A percentile compares a stretch with the other conserved stretches of the same genome.
Conservation (phyloP, 2,329 filamentous ascomycete genomes). For the Colletotrichum cordylinicola region DNA sequence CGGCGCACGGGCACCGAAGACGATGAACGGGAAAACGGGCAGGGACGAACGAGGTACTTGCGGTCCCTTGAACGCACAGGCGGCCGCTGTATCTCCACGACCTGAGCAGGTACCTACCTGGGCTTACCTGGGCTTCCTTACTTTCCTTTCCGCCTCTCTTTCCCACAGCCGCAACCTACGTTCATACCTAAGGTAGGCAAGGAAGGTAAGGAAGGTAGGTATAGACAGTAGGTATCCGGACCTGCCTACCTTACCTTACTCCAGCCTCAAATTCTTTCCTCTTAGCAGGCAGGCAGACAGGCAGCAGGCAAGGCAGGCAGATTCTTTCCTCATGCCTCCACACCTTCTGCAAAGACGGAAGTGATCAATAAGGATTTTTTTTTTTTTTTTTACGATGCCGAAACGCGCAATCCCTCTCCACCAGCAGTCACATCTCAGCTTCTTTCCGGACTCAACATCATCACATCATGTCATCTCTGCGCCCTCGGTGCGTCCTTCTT, state of each 20-base stretch:
- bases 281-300: background rate
- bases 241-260: background rate
- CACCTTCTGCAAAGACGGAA: background rate
- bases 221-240: too few relatives aligned
- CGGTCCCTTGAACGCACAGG: constrained; percentile 6
- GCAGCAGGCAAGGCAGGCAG: background rate
- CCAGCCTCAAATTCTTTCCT: background rate
- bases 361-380: background rate
- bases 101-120: background rate
- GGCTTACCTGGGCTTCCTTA: background rate
- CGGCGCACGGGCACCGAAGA: background rate
- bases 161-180: background rate
- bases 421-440: constrained; percentile 13
- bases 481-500: background rate
- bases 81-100: constrained; percentile 15
- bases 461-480: constrained; percentile 14
- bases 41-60: background rate
- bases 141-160: background rate
- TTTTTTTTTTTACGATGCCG: background rate
- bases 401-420: constrained; percentile 1
- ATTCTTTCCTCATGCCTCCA: background rate
- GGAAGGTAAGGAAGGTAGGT: background rate
- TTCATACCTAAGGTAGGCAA: too few relatives aligned
- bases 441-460: background rate
- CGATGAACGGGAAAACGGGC: background rate